Percentiles rank a stretch among this genome's conserved stretches.
These are phyloP conservation scores for Nicotiana attenuata DNA, from an alignment of 257 asterid species.

Conservation along the genomic window DNA sequence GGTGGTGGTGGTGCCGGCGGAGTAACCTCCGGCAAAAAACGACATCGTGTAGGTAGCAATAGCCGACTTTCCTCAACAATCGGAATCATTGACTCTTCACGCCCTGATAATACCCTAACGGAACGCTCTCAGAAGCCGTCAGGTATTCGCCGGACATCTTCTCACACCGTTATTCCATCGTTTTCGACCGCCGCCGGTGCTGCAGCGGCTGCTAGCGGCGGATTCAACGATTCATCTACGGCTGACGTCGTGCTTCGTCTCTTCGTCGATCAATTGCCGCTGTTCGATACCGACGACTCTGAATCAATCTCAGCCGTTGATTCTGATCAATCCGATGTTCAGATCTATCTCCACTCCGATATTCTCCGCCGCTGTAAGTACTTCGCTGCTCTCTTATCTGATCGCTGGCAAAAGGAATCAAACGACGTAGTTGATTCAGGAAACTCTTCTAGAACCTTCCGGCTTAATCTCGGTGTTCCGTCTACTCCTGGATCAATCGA, in stretches of 20 bases:
- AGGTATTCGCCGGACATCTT: slow-evolving; percentile 35
- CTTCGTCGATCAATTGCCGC: slow-evolving; percentile 30
- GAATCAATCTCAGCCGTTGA: slow-evolving; percentile 18
- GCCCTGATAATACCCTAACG: slow-evolving; percentile 29
- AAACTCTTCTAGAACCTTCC: slow-evolving; percentile 18
- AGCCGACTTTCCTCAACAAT: slow-evolving; percentile 30
- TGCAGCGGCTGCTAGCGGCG: slow-evolving; percentile 18
- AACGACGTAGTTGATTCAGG: slow-evolving; percentile 23
- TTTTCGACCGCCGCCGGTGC: background rate
- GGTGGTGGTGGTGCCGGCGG: slow-evolving; percentile 5
- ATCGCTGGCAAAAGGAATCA: slow-evolving; percentile 55
- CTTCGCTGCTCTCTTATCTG: slow-evolving; percentile 58
- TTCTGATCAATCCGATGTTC: slow-evolving; percentile 37
- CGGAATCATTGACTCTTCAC: slow-evolving; percentile 29
- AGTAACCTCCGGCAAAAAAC: slow-evolving; percentile 39
- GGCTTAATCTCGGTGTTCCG: slow-evolving; percentile 41
- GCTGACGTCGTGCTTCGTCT: slow-evolving; percentile 70
- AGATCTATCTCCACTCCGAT: slow-evolving; percentile 59
- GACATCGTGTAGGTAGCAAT: slow-evolving; percentile 48
- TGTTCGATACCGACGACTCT: slow-evolving; percentile 23
- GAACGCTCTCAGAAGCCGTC: slow-evolving; percentile 38
- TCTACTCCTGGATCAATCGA: slow-evolving; percentile 35
- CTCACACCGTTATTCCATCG: slow-evolving; percentile 25
- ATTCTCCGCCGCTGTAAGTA: slow-evolving; percentile 56
- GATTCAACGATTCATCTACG: slow-evolving; percentile 53